phyloP scores from a whole-genome alignment of 179 eudicot species.

The Heliamphora pulchella region DNA sequence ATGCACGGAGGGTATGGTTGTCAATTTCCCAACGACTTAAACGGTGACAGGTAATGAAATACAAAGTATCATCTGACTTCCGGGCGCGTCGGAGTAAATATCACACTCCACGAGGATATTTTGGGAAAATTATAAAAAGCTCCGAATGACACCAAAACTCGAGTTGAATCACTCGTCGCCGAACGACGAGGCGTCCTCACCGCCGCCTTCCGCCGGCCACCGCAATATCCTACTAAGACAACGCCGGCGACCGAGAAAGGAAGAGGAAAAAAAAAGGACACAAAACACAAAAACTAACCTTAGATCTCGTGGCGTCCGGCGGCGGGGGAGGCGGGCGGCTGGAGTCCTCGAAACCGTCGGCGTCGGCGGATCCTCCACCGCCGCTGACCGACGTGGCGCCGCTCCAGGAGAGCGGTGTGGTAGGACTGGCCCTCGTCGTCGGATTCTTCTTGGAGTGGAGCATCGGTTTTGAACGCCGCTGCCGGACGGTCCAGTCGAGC shows the following conservation, averaged over 20 bases:
- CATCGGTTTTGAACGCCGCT: constrained; percentile 31
- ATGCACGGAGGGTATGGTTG: constrained; percentile 12
- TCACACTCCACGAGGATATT: constrained; percentile 13
- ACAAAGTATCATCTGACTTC: constrained; percentile 22
- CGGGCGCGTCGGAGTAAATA: constrained; percentile 17
- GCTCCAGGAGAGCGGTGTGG: constrained; percentile 44
- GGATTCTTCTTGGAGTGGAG: constrained; percentile 1
- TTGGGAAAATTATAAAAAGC: constrained; percentile 7
- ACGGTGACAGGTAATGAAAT: constrained; percentile 14
- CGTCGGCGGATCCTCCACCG: constrained; percentile 13
- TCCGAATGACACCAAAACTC: constrained; percentile 7
- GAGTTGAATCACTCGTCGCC: background rate
- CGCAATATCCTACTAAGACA: background rate
- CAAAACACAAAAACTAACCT: constrained; percentile 25
- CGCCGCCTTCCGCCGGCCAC: background rate
- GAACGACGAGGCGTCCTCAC: background rate
- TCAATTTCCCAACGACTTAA: constrained; percentile 14
- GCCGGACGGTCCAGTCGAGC: constrained; percentile 35
- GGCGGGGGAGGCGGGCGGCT: constrained; percentile 16
- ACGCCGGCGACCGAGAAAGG: background rate
- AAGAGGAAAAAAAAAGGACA: background rate
- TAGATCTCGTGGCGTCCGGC: constrained; percentile 30
- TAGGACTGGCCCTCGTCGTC: constrained; percentile 32
- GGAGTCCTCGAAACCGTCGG: constrained; percentile 30
- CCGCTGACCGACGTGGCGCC: constrained; percentile 28